Percentiles rank a stretch among this genome's conserved stretches.
phyloP scores from a whole-genome alignment of 805 yeast genomes.

The Suhomyces sp. region DNA sequence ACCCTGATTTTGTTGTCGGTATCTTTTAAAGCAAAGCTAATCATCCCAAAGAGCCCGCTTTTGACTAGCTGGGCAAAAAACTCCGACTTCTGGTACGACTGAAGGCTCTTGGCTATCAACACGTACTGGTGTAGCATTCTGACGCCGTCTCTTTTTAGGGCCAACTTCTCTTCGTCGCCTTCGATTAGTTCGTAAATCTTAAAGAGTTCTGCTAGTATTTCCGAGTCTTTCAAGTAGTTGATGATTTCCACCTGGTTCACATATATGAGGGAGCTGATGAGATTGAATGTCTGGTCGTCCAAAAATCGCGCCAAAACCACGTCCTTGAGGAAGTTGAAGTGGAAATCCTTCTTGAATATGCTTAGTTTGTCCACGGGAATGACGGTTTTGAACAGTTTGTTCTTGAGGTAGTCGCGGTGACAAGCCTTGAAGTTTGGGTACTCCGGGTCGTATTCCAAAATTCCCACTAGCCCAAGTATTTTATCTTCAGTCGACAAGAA shows the following conservation, averaged over 20 bases:
- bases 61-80: constrained; percentile 64
- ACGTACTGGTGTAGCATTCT: constrained; percentile 77
- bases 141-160: constrained; percentile 61
- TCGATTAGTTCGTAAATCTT: constrained; percentile 44
- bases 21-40: constrained; percentile 68
- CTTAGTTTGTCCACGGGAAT: constrained; percentile 47
- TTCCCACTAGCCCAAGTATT: constrained; percentile 61
- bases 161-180: constrained; percentile 1
- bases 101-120: constrained; percentile 65
- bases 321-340: constrained; percentile 79
- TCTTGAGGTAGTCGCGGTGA: constrained; percentile 61
- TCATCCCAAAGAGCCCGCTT: constrained; percentile 65
- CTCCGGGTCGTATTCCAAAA: constrained; percentile 85
- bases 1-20: constrained; percentile 49
- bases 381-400: constrained; percentile 68
- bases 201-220: constrained; percentile 56
- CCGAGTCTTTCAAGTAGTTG: constrained; percentile 50
- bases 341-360: constrained; percentile 70
- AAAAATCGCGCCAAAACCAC: constrained; percentile 77
- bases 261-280: constrained; percentile 65
- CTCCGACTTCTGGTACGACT: constrained; percentile 55
- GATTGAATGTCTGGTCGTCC: constrained; percentile 74
- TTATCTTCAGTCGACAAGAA: constrained; percentile 30
- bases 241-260: constrained; percentile 67
- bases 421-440: constrained; percentile 78